A percentile compares a stretch with the other conserved stretches of the same genome.
Conservation (phyloP, 441 rosid species). For the Populus hybrid region DNA sequence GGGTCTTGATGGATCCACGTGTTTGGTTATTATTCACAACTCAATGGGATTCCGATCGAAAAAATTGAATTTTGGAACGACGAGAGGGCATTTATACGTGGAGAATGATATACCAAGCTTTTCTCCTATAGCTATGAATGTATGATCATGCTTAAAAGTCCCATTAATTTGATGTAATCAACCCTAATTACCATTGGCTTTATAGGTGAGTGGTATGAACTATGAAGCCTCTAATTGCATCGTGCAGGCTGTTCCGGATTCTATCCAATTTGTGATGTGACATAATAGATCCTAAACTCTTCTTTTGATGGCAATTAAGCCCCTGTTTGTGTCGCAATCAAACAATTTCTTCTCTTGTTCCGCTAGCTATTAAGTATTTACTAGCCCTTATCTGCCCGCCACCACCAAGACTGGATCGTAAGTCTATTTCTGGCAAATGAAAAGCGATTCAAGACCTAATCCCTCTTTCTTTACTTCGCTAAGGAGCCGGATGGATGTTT, state of each 20-base stretch:
- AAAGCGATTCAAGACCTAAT: neutral
- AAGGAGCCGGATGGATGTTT: too few species aligned
- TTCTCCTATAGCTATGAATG: neutral
- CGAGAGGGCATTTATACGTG: slow-evolving; percentile 9
- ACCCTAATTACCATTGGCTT: neutral
- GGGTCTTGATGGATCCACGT: slow-evolving; percentile 11
- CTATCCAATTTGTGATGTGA: neutral
- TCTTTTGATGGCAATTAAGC: neutral
- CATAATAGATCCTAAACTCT: neutral
- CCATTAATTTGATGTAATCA: neutral
- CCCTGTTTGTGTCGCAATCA: neutral
- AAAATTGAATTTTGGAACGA: slow-evolving; percentile 18
- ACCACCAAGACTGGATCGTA: neutral
- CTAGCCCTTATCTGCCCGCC: neutral
- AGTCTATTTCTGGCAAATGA: neutral
- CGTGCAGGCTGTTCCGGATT: neutral
- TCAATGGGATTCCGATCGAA: slow-evolving; percentile 27
- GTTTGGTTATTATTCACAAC: slow-evolving; percentile 25
- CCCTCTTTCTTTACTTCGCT: too few species aligned
- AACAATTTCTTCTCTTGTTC: neutral
- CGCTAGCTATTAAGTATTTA: neutral
- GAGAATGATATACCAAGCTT: slow-evolving; percentile 4
- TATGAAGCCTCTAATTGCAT: neutral
- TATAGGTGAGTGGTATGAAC: neutral
- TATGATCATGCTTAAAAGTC: neutral